phyloP scores from a whole-genome alignment of 2,329 filamentous ascomycete species.

The Venturia asperata region DNA sequence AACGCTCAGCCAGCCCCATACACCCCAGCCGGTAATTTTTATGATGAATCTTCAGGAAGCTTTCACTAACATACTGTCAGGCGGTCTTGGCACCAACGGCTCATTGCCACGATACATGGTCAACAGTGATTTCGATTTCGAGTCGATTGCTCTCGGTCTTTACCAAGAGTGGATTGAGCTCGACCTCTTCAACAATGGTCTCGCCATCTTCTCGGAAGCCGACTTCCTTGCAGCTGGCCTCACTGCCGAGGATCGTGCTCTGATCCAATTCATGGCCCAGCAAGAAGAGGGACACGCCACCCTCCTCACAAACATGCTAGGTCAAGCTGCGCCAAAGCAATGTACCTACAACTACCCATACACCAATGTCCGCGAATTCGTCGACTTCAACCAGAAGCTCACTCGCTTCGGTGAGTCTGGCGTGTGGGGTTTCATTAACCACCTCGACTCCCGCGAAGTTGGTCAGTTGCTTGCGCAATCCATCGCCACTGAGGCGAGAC shows the following conservation, averaged over 20 bases:
- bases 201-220: constrained; percentile 59
- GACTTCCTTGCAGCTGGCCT: constrained; percentile 66
- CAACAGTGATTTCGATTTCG: constrained; percentile 75
- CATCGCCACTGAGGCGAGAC: constrained; percentile 70
- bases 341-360: constrained; percentile 80
- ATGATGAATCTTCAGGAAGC: too few species aligned
- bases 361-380: constrained; percentile 64
- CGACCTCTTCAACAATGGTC: constrained; percentile 71
- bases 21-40: constrained; percentile 49
- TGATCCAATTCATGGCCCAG: constrained; percentile 70
- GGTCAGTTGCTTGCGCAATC: constrained; percentile 67
- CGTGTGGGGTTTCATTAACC: constrained; percentile 72
- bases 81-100: constrained; percentile 73
- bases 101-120: constrained; percentile 67
- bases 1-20: constrained; percentile 64
- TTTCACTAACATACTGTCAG: constrained; percentile 21
- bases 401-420: constrained; percentile 74
- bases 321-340: constrained; percentile 59
- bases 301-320: constrained; percentile 69
- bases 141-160: constrained; percentile 65
- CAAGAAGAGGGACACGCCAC: constrained; percentile 75
- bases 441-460: constrained; percentile 68
- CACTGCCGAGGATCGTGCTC: constrained; percentile 58
- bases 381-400: constrained; percentile 82
- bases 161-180: constrained; percentile 84